These are phyloP conservation scores for Andrographis paniculata DNA, from an alignment of 305 asterid genomes.

Conservation along the genomic window DNA sequence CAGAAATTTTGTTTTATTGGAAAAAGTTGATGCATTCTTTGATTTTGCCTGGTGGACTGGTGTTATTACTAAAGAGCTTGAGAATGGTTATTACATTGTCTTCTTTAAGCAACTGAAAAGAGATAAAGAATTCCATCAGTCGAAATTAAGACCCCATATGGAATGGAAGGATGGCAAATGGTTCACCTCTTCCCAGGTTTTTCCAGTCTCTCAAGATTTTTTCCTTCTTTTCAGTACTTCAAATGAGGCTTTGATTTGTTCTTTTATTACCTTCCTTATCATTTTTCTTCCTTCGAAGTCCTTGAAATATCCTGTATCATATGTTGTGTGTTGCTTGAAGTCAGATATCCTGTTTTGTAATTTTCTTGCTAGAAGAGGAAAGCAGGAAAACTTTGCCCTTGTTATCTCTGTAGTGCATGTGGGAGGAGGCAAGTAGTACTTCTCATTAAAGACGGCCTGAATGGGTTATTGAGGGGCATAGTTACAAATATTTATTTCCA, in stretches of 20 bases:
- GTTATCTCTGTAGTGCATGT: constrained; percentile 29
- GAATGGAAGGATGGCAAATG: constrained; percentile 78
- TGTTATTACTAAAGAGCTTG: constrained; percentile 44
- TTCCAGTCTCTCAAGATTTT: constrained; percentile 13
- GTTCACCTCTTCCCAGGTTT: constrained; percentile 67
- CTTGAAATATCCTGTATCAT: constrained; percentile 6
- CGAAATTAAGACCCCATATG: constrained; percentile 65
- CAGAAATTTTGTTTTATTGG: constrained; percentile 39
- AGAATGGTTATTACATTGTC: constrained; percentile 39
- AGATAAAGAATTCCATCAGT: constrained; percentile 29
- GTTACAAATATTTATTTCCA: neutral
- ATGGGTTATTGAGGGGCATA: constrained; percentile 2
- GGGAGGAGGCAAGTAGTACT: constrained; percentile 21
- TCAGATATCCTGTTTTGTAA: constrained; percentile 15
- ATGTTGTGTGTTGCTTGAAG: constrained; percentile 19
- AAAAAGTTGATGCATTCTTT: constrained; percentile 65
- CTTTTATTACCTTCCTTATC: constrained; percentile 2
- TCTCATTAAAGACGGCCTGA: constrained; percentile 17
- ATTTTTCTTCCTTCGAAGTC: neutral
- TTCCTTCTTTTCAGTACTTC: constrained; percentile 7
- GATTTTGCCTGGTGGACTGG: constrained; percentile 77
- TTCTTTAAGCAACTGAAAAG: constrained; percentile 35
- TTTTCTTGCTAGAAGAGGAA: constrained; percentile 19
- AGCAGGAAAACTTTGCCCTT: constrained; percentile 16
- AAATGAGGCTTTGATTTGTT: constrained; percentile 2